These are phyloP conservation scores for Monoraphidium neglectum DNA, from an alignment of 139 green algal genomes.

Conservation along the genomic window DNA sequence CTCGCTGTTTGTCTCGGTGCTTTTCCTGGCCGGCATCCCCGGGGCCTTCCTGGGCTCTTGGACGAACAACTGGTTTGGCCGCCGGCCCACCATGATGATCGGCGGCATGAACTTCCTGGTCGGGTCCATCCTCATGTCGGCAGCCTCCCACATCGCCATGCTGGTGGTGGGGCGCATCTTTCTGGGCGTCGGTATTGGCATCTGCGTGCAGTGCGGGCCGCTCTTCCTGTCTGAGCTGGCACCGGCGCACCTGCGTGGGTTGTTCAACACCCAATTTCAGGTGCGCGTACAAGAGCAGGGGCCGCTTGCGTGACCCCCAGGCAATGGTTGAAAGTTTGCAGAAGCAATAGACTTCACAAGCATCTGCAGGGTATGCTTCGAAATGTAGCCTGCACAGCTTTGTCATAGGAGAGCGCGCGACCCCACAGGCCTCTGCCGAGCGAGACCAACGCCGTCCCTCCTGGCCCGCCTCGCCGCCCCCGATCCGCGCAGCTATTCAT, in stretches of 20 bases:
- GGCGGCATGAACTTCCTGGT: slow-evolving; percentile 47
- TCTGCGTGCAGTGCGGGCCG: slow-evolving; percentile 30
- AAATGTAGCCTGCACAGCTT: too few species aligned
- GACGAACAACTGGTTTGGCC: slow-evolving; percentile 29
- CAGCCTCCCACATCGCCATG: slow-evolving; percentile 58
- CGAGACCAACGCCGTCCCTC: too few species aligned
- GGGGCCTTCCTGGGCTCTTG: slow-evolving; percentile 24
- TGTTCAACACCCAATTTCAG: slow-evolving; percentile 66
- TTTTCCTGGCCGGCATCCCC: slow-evolving; percentile 62
- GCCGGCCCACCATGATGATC: slow-evolving; percentile 53
- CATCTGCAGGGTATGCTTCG: too few species aligned
- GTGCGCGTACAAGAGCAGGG: too few species aligned
- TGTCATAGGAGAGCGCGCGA: too few species aligned
- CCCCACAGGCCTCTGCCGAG: too few species aligned
- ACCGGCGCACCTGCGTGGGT: slow-evolving; percentile 39
- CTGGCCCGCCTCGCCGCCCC: not conserved
- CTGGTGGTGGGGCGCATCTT: slow-evolving; percentile 62
- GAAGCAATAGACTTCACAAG: too few species aligned
- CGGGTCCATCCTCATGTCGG: slow-evolving; percentile 46
- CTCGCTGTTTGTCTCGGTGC: slow-evolving; percentile 56
- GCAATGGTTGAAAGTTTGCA: too few species aligned
- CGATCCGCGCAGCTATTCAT: slow-evolving; percentile 49
- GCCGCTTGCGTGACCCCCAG: too few species aligned
- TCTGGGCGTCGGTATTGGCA: slow-evolving; percentile 12
- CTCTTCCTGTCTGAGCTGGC: slow-evolving; percentile 49